Conservation (phyloP, 495 filamentous ascomycete species). For the Margaritispora aquatica region DNA sequence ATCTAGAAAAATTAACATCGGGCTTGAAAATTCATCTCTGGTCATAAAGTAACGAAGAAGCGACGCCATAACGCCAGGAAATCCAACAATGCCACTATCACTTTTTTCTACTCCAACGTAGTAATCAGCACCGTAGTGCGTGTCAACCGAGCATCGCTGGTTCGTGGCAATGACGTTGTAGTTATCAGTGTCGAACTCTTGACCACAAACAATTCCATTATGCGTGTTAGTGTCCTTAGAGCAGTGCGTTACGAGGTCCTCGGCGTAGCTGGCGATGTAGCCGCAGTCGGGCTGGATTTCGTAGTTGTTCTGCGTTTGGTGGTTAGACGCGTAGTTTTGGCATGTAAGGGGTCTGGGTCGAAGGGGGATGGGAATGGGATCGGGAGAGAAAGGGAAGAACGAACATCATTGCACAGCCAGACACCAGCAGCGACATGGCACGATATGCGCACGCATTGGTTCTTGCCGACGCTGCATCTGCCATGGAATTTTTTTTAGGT, state of each 20-base stretch:
- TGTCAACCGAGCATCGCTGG: background rate
- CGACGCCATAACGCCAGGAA: too few relatives aligned
- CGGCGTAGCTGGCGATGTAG: background rate
- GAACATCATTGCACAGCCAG: background rate
- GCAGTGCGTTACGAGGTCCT: background rate
- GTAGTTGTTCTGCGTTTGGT: background rate
- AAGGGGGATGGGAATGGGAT: background rate
- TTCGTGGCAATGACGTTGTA: background rate
- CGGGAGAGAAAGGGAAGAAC: background rate
- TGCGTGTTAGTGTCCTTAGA: background rate
- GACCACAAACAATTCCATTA: background rate
- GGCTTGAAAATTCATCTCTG: too few relatives aligned
- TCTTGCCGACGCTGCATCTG: background rate
- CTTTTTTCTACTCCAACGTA: too few relatives aligned
- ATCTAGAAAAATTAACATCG: too few relatives aligned
- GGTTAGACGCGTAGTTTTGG: background rate
- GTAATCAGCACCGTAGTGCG: background rate
- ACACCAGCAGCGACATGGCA: background rate
- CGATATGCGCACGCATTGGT: background rate
- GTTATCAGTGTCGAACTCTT: conserved; percentile 2
- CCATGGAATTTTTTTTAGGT: background rate
- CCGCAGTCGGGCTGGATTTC: background rate
- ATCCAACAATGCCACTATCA: too few relatives aligned
- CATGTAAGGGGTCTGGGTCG: background rate
- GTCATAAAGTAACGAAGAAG: too few relatives aligned